Base-by-base conservation (phyloP, 169 alveolate genomes). In the Eimeria mitis region DNA sequence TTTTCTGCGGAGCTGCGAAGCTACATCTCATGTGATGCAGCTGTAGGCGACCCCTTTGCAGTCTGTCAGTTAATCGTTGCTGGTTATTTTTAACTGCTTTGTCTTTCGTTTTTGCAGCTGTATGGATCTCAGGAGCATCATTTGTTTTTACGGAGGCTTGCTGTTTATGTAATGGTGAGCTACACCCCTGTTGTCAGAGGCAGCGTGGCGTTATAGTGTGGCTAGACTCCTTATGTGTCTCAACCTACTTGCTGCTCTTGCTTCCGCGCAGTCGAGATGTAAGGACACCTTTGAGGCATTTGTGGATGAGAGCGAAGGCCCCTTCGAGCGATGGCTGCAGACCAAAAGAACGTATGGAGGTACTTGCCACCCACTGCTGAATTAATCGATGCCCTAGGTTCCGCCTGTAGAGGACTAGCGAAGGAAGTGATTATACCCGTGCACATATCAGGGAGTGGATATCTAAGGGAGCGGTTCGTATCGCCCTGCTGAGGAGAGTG, bases 131-230 rank as follows among this genome's bases (percentile, higher is more conserved):
- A 92, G 89, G 96, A 92, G 68, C 89, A 83, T 75, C 96, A 92
- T 28, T 83, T 92, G 47, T 92, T 79, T 54, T 25, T 92, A 19
- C 96, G 96, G 23, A n/a, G 59, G 94, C 89, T 92, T 76, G 96
- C 96, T 28, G 96, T 92, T 63, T 94, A 92, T 34, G 96, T 92
- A 23, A 92, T 92, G 96, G 96, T 92, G 79, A 83, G 96, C 23
- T 37, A 49, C 13, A 4, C 49, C 71, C 71, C 70, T 19, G 7
- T 19, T 14, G 83, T 5, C 47, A 47, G 47, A 79, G 47, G 89
- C 70, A 79, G 56, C 89, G 28, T 28, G 70, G 11, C 13, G 31
- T 0, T 52, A 47, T 0, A 28, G 70, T 28, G 70, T 79, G 47
- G 89, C 14, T n/a, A 31, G 89, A 49, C 42, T 79, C 47, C 47